Base-by-base conservation (phyloP, 805 yeast genomes). In the Nakazawaea wickerhamii region DNA sequence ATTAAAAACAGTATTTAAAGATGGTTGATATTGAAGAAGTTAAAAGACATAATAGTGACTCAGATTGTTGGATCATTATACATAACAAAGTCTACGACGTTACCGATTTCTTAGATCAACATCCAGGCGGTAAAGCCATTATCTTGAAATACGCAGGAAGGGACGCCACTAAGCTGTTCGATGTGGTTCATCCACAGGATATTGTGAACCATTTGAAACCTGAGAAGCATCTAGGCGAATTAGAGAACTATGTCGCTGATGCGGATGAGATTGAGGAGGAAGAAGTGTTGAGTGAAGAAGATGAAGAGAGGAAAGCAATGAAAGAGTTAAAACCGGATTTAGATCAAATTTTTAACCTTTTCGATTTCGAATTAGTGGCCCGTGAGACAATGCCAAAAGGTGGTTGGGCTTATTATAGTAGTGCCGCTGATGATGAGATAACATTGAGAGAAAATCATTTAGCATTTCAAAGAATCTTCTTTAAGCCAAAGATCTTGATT, bases 341-440 rank as follows among this genome's bases (percentile, higher is more conserved):
- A 30, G 67, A 76, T 6, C 79, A 77, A 52, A 73, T 90, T 45
- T 77, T 80, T 57, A 91, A 93, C 55, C 53, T 87, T 46, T 81
- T 79, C 53, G 98, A 91, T 60, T 89, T 91, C 57, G 98, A 91
- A 60, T 74, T 76, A 52, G 77, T 91, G 35, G 97, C 98, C 3
- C 72, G 87, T 39, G 75, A 80, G 46, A 83, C 86, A 26, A 68
- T 91, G 70, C 75, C 86, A 23, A 79, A 77, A 43, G 74, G 76
- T 25, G 97, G 93, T 0, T 86, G 97, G 95, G 93, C 93, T 11
- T 91, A 91, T 62, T 91, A 89, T 59, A 83, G 95, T 4, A 78
- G 89, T 27, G 98, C 91, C 8, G 75, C 95, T 14, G 97, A 91
- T 61, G 98, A 91, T 60, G 98, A 91, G 65, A 77, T 91, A 51